These are phyloP conservation scores for Xylaria sp. DNA, from an alignment of 2,329 filamentous ascomycete genomes.

Conservation along the genomic window DNA sequence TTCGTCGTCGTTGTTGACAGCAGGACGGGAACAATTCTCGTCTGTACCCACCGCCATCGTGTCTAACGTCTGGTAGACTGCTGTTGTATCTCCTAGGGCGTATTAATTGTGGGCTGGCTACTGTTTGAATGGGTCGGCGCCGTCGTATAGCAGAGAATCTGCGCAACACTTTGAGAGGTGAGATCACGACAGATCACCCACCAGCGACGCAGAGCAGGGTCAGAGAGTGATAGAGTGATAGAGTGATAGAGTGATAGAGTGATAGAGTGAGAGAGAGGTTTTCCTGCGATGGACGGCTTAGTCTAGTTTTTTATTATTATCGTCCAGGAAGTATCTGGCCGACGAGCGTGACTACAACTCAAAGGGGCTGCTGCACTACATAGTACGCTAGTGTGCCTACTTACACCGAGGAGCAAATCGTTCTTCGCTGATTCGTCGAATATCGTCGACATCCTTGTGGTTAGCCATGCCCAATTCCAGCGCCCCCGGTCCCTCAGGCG, in stretches of 20 bases:
- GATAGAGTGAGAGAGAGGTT: not conserved
- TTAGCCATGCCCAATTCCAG: constrained; percentile 17
- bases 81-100: constrained; percentile 12
- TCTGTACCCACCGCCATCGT: constrained; percentile 34
- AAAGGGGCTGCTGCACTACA: not conserved
- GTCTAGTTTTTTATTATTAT: not conserved
- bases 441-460: constrained; percentile 17
- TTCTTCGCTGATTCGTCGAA: constrained; percentile 32
- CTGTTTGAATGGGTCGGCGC: constrained; percentile 11
- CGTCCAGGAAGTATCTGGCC: not conserved
- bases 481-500: constrained; percentile 7
- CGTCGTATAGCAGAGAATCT: constrained; percentile 2
- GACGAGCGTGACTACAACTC: constrained; percentile 7
- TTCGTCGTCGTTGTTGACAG: constrained; percentile 27
- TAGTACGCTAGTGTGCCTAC: not conserved
- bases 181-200: constrained; percentile 19
- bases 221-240: no score
- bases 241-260: no score
- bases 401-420: constrained; percentile 10
- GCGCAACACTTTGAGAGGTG: not conserved
- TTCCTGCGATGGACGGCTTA: constrained; percentile 4
- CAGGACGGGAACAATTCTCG: constrained; percentile 29
- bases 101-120: constrained; percentile 30
- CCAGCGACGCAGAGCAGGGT: not conserved
- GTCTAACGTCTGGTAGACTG: constrained; percentile 19